Conservation (phyloP, 1,139 yeast genomes). For the Zhuliangozyma parablackwelliae region DNA sequence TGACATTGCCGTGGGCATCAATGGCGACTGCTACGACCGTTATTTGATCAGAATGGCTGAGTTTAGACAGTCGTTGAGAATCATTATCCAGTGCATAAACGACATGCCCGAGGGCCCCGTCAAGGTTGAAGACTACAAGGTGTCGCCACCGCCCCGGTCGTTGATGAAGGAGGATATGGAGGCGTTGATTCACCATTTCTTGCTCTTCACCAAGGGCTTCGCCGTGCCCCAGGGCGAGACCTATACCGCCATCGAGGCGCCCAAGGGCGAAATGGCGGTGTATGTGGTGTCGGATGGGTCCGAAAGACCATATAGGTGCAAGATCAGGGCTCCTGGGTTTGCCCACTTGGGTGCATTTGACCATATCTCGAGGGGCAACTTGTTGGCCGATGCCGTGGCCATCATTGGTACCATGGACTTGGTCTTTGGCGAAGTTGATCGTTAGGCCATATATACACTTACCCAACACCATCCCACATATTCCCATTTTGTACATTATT, state of each 20-base stretch:
- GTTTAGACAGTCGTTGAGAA: slow-evolving; percentile 86
- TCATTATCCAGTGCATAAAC: slow-evolving; percentile 84
- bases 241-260: slow-evolving; percentile 89
- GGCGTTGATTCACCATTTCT: slow-evolving; percentile 84
- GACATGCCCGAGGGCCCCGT: slow-evolving; percentile 93
- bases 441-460: slow-evolving; percentile 22
- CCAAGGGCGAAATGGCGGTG: slow-evolving; percentile 94
- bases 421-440: slow-evolving; percentile 92
- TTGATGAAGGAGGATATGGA: slow-evolving; percentile 93
- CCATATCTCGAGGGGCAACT: slow-evolving; percentile 79
- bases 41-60: slow-evolving; percentile 86
- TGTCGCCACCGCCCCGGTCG: slow-evolving; percentile 77
- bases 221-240: slow-evolving; percentile 91
- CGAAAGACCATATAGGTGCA: slow-evolving; percentile 89
- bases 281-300: slow-evolving; percentile 85
- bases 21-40: slow-evolving; percentile 91
- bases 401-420: slow-evolving; percentile 94
- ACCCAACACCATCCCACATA: no score
- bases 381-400: slow-evolving; percentile 89
- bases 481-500: no score
- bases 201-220: slow-evolving; percentile 83
- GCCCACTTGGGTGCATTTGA: slow-evolving; percentile 88
- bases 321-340: slow-evolving; percentile 91
- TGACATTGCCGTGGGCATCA: slow-evolving; percentile 79
- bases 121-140: slow-evolving; percentile 86